Conservation (phyloP, 345 rosid species). For the Combretum micranthum region DNA sequence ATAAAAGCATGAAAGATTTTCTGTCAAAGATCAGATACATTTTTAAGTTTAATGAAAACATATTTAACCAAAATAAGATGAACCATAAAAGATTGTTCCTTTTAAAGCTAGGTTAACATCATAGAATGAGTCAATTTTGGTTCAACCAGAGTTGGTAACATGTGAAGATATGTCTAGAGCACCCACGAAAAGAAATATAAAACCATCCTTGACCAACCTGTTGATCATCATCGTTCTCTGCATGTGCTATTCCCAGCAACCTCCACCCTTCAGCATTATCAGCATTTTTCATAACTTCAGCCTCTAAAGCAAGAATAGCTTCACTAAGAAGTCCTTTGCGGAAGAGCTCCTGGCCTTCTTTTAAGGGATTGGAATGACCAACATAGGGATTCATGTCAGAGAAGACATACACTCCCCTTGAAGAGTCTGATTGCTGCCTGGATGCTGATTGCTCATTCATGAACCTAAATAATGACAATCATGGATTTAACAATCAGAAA, state of each 20-base stretch:
- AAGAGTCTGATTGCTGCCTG: constrained; percentile 51
- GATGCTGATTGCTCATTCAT: constrained; percentile 60
- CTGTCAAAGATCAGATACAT: too few species aligned
- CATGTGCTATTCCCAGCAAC: constrained; percentile 95
- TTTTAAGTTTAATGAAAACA: too few species aligned
- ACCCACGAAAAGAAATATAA: neutral
- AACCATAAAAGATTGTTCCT: too few species aligned
- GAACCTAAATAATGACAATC: constrained; percentile 33
- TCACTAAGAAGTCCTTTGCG: constrained; percentile 98
- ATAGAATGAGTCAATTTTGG: too few species aligned
- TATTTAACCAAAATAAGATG: too few species aligned
- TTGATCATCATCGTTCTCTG: constrained; percentile 99
- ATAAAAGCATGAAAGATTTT: too few species aligned
- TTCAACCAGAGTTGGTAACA: neutral
- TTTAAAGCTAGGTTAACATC: too few species aligned
- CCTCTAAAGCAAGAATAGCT: constrained; percentile 98
- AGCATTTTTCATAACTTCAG: constrained; percentile 95
- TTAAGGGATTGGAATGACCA: constrained; percentile 92
- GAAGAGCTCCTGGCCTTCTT: constrained; percentile 93
- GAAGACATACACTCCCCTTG: constrained; percentile 90
- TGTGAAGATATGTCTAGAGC: neutral
- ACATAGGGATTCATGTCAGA: constrained; percentile 99
- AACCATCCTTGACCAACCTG: constrained; percentile 45
- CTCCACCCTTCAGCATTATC: constrained; percentile 99
- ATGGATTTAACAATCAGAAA: too few species aligned